These are phyloP conservation scores for Mycena crocata DNA, from an alignment of 768 basidiomycete species.

Conservation along the genomic window DNA sequence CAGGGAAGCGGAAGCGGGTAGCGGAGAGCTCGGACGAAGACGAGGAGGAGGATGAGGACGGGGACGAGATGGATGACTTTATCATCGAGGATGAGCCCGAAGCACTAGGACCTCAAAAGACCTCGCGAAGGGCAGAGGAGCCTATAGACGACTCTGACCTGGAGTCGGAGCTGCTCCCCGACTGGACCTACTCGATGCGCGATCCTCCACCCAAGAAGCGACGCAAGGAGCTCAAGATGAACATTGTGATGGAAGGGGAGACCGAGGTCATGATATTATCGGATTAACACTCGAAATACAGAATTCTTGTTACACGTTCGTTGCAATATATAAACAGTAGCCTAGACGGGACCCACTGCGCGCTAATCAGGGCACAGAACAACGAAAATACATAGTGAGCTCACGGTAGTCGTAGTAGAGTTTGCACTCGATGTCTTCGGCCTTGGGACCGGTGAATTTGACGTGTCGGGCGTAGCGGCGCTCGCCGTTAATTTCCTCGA, in stretches of 20 bases:
- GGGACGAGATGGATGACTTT: constrained; percentile 27
- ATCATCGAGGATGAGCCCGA: constrained; percentile 23
- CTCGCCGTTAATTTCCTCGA: constrained; percentile 68
- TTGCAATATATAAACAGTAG: neutral
- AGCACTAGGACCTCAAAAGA: neutral
- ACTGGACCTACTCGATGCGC: constrained; percentile 24
- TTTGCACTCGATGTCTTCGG: constrained; percentile 65
- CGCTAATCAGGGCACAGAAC: neutral
- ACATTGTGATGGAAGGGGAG: constrained; percentile 13
- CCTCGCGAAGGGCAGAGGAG: neutral
- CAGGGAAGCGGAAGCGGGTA: constrained; percentile 32
- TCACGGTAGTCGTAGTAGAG: constrained; percentile 78
- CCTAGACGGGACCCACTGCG: constrained; percentile 22
- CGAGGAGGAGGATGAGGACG: constrained; percentile 20
- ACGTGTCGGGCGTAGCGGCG: constrained; percentile 71
- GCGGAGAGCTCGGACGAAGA: constrained; percentile 31
- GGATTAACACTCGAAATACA: constrained; percentile 18
- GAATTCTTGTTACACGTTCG: constrained; percentile 3
- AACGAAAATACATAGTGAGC: constrained; percentile 30
- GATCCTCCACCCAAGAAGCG: constrained; percentile 16
- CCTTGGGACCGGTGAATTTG: constrained; percentile 70
- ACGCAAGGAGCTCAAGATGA: constrained; percentile 2
- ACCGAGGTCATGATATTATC: constrained; percentile 23
- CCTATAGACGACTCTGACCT: constrained; percentile 16
- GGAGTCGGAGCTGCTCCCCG: constrained; percentile 6